phyloP scores from a whole-genome alignment of 345 rosid genomes.

The Eutrema yunnanense region DNA sequence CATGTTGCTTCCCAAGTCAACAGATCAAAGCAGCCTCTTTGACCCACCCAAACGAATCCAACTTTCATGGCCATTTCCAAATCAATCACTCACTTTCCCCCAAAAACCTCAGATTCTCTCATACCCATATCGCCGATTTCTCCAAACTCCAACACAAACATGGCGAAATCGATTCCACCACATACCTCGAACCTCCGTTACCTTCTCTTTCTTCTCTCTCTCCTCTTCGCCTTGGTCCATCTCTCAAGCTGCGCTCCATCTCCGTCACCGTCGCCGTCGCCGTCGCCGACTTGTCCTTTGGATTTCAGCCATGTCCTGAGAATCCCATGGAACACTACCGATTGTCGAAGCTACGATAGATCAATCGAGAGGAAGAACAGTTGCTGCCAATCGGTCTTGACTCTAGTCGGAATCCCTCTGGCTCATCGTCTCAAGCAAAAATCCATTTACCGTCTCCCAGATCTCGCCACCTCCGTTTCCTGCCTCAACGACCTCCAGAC shows the following conservation, averaged over 20 bases:
- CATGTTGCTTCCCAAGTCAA: constrained; percentile 21
- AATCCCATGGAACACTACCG: constrained; percentile 65
- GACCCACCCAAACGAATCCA: constrained; percentile 15
- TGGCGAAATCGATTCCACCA: background rate
- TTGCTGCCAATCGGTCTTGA: constrained; percentile 51
- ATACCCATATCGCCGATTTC: background rate
- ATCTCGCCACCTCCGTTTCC: constrained; percentile 45
- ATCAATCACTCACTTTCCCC: constrained; percentile 5
- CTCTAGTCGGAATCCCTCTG: constrained; percentile 52
- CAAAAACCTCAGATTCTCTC: background rate
- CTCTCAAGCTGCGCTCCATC: constrained; percentile 12
- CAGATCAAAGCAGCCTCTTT: constrained; percentile 22
- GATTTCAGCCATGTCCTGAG: constrained; percentile 50
- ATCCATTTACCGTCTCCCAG: constrained; percentile 51
- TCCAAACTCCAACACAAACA: background rate
- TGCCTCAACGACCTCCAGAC: constrained; percentile 58
- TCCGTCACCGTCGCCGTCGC: constrained; percentile 1
- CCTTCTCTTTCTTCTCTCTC: background rate
- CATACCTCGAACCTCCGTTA: background rate
- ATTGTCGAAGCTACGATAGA: constrained; percentile 33
- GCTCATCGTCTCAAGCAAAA: constrained; percentile 58
- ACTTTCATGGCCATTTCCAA: background rate
- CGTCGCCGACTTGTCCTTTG: constrained; percentile 47
- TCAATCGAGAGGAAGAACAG: constrained; percentile 2
- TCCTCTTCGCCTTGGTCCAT: constrained; percentile 1